Percentiles rank a stretch among this genome's conserved stretches.
These are phyloP conservation scores for Patellifolia procumbens DNA, from an alignment of 179 eudicot genomes.

Conservation along the genomic window DNA sequence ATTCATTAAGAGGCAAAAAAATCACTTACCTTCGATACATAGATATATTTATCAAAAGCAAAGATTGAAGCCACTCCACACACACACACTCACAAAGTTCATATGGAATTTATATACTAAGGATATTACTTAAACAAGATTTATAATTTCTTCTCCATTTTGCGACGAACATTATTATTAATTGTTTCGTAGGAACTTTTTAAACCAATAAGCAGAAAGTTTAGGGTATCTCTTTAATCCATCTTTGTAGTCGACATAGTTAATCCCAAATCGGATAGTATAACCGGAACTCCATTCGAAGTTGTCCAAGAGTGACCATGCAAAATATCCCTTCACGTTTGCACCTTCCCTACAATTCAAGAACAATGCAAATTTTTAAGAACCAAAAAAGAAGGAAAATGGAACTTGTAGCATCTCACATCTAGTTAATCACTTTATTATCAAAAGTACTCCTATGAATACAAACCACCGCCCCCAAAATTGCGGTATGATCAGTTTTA, in stretches of 20 bases:
- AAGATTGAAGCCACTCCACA: background rate
- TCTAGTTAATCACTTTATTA: too few relatives aligned
- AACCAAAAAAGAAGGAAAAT: too few relatives aligned
- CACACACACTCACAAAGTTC: background rate
- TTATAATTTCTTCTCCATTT: background rate
- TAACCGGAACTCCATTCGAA: constrained; percentile 46
- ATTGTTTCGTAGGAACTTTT: constrained; percentile 28
- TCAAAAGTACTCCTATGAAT: too few relatives aligned
- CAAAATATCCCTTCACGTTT: constrained; percentile 36
- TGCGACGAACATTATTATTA: background rate
- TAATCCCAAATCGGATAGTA: constrained; percentile 35
- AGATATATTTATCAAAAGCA: background rate
- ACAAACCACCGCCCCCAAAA: too few relatives aligned
- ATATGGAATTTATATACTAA: background rate
- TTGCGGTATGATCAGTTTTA: too few relatives aligned
- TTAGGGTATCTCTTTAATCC: constrained; percentile 39
- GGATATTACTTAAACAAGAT: background rate
- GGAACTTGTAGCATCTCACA: too few relatives aligned
- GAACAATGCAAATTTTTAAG: too few relatives aligned
- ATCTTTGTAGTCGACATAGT: constrained; percentile 33
- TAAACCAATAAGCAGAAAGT: constrained; percentile 42
- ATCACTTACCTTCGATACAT: background rate
- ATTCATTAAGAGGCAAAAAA: too few relatives aligned
- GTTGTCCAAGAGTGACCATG: constrained; percentile 47
- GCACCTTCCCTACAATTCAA: constrained; percentile 28